Evolutionary conservation across 1,139 yeast genomes (phyloP).

Genomic region (Saccharomycopsis hybrid): DNA sequence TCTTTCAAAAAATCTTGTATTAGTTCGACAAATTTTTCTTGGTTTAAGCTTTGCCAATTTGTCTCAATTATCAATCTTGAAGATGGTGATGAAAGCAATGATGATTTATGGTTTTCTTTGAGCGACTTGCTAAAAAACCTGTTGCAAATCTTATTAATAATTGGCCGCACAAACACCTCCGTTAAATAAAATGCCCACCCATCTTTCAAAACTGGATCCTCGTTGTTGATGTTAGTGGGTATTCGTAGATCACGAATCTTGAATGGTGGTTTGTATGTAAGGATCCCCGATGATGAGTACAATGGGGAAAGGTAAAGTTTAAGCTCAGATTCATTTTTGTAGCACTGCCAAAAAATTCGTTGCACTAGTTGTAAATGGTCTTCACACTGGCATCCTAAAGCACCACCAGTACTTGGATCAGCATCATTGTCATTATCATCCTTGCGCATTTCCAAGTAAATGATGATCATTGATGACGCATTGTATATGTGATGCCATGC

Average conservation of each 20-base stretch:
- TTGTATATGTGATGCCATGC: slow-evolving; percentile 33
- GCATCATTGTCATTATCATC: not conserved
- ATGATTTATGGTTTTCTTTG: not conserved
- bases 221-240: slow-evolving; percentile 30
- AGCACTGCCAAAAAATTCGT: slow-evolving; percentile 41
- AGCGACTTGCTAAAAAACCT: slow-evolving; percentile 1
- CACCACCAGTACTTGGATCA: not conserved
- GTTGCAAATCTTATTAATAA: slow-evolving; percentile 40
- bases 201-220: slow-evolving; percentile 24
- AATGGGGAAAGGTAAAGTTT: slow-evolving; percentile 40
- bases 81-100: not conserved
- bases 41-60: slow-evolving; percentile 11
- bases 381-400: not conserved
- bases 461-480: slow-evolving; percentile 25
- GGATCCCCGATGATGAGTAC: slow-evolving; percentile 39
- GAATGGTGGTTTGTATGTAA: slow-evolving; percentile 36
- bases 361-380: slow-evolving; percentile 29
- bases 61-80: slow-evolving; percentile 7
- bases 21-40: slow-evolving; percentile 12
- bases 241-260: slow-evolving; percentile 27
- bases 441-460: slow-evolving; percentile 23
- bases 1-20: slow-evolving; percentile 17
- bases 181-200: slow-evolving; percentile 45
- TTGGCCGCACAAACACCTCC: slow-evolving; percentile 43
- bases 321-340: slow-evolving; percentile 42